These are phyloP conservation scores for Ceratobasidium sp. DNA, from an alignment of 1,284 basidiomycete species.

Conservation along the genomic window DNA sequence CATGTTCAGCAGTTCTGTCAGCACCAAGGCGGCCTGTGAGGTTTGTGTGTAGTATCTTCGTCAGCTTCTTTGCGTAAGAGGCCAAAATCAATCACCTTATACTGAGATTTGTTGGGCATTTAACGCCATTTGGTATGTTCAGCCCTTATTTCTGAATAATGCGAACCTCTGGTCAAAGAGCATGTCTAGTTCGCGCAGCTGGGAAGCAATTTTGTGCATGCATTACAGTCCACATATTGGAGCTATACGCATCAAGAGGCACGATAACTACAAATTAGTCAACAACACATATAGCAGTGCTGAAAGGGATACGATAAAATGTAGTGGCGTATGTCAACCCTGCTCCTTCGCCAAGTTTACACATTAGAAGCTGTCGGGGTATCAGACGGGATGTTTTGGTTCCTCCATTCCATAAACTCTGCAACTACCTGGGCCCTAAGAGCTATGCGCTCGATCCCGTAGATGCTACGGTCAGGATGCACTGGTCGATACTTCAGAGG, in stretches of 20 bases:
- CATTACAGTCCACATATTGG: not conserved
- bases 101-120: no score
- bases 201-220: not conserved
- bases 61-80: no score
- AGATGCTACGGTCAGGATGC: slow-evolving; percentile 38
- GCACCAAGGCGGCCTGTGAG: no score
- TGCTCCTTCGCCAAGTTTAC: not conserved
- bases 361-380: not conserved
- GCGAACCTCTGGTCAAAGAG: no score
- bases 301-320: not conserved
- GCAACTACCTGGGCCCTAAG: slow-evolving; percentile 36
- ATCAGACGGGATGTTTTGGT: not conserved
- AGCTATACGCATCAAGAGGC: no score
- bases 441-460: slow-evolving; percentile 33
- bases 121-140: no score
- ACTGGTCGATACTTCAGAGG: slow-evolving; percentile 40
- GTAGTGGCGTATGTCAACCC: not conserved
- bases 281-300: not conserved
- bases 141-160: not conserved
- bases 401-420: slow-evolving; percentile 36
- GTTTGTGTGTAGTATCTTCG: no score
- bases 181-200: not conserved
- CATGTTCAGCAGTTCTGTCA: no score
- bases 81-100: no score
- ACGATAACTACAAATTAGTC: not conserved